Evolutionary conservation across 768 basidiomycete species (phyloP).

Genomic region (Suillus subaureus): DNA sequence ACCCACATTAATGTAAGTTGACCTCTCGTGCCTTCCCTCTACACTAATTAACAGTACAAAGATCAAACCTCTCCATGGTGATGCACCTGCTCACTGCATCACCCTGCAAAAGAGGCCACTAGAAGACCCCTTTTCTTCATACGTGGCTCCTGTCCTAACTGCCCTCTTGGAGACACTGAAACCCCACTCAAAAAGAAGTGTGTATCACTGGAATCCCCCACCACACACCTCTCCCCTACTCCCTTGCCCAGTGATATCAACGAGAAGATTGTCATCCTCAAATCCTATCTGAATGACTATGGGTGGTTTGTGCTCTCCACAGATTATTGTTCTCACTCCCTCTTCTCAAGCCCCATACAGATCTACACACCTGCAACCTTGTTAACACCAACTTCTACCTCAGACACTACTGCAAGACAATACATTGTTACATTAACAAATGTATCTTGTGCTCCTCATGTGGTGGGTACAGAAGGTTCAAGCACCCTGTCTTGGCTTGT

Average conservation of each 20-base stretch:
- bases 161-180: background rate
- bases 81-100: background rate
- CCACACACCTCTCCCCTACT: background rate
- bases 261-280: background rate
- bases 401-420: background rate
- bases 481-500: background rate
- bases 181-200: background rate
- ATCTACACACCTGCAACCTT: background rate
- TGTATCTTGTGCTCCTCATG: background rate
- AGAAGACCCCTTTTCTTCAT: background rate
- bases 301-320: background rate
- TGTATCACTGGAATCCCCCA: background rate
- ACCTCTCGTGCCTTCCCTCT: background rate
- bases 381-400: background rate
- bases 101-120: background rate
- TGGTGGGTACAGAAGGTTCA: background rate
- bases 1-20: background rate
- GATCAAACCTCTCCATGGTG: background rate
- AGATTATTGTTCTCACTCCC: background rate
- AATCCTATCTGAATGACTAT: background rate
- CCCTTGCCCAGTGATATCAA: background rate
- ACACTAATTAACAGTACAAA: background rate
- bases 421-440: background rate
- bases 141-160: background rate
- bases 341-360: background rate